Base-by-base conservation (phyloP, 768 basidiomycete genomes). In the Imleria badia region DNA sequence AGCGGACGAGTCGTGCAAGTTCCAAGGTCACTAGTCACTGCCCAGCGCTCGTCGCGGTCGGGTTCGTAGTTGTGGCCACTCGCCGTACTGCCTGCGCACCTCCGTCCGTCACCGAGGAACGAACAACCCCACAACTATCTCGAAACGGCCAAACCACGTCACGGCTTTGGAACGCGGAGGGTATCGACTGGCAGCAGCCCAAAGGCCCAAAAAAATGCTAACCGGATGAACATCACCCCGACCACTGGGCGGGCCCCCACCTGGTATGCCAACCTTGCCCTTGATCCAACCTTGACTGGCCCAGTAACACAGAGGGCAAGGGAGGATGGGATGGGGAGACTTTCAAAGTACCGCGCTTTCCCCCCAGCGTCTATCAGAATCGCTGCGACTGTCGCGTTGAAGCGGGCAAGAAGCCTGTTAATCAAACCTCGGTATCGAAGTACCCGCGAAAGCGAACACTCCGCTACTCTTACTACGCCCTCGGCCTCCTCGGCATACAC, bases 121-220 rank as follows among this genome's bases (percentile, higher is more conserved):
- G 14, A 41, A 45, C 23, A 3, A 38, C 40, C 31, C 40, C 52
- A 39, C 45, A 33, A 23, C 35, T 13, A 26, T 33, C 35, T 35
- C 39, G 22, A 42, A 15, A 51, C 17, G 19, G n/a, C 50, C 26
- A 30, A n/a, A 23, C 40, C 45, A 39, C 47, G 33, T 80, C 72
- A 91, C 43, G 82, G 62, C 74, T 94, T 94, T 13, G 91, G 90
- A 48, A 98, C 84, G 46, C 85, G 81, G 43, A 99, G 77, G 15
- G 97, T 98, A 76, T 98, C 98, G 80, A 92, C 94, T 98, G 45
- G 91, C 89, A 15, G 94, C 88, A 10, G 90, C 96, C 95, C 94
- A 98, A 12, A 78, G 67, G 8, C 76, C 87, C 71, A 94, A 91
- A n/a, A 95, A 65, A 34, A 91, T 57, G 64, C 85, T 85, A 39